These are phyloP conservation scores for Carallia pectinifolia DNA, from an alignment of 345 rosid species.

Conservation along the genomic window DNA sequence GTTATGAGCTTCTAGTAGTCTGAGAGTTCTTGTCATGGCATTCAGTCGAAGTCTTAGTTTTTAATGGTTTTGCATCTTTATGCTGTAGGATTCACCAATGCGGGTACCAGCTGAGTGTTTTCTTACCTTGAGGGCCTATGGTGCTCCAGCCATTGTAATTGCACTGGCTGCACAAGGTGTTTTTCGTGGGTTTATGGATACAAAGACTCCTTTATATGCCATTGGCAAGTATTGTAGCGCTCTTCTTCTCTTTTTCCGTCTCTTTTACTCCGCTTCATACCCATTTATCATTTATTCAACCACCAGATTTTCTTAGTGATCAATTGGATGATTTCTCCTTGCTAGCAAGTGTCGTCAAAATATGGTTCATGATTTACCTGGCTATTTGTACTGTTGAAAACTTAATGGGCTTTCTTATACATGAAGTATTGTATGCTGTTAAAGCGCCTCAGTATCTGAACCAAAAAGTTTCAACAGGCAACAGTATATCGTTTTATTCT, in stretches of 20 bases:
- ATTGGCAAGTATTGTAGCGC: constrained; percentile 63
- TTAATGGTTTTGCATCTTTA: constrained; percentile 1
- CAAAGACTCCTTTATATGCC: constrained; percentile 86
- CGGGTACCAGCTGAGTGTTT: constrained; percentile 79
- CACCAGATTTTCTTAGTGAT: neutral
- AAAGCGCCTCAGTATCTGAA: neutral
- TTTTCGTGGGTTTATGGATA: constrained; percentile 93
- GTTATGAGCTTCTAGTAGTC: no score
- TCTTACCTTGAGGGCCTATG: constrained; percentile 72
- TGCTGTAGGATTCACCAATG: constrained; percentile 81
- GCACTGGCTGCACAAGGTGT: constrained; percentile 96
- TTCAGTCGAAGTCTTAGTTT: neutral
- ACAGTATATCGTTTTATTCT: neutral
- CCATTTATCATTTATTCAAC: constrained; percentile 7
- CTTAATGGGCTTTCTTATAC: no score
- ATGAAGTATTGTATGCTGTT: neutral
- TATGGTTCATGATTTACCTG: no score
- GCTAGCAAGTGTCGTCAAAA: no score
- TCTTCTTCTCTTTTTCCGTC: constrained; percentile 13
- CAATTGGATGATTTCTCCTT: neutral
- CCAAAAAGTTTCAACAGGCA: neutral
- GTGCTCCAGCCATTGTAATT: constrained; percentile 91
- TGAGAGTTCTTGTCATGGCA: no score
- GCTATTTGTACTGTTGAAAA: no score
- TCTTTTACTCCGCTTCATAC: neutral